Base-by-base conservation (phyloP, 345 rosid species). In the Acer negundo region DNA sequence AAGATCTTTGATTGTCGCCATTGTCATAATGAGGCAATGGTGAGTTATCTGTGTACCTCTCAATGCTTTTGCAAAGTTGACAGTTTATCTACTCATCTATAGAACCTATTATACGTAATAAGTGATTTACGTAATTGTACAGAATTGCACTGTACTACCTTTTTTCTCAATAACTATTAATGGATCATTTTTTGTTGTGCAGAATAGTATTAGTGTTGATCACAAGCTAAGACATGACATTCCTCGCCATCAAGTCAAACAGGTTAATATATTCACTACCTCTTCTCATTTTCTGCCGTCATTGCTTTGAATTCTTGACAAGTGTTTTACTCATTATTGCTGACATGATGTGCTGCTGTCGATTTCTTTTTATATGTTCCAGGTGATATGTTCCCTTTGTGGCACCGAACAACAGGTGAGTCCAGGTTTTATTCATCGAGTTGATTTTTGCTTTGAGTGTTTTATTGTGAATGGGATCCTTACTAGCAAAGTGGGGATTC, bases 351-450 rank as follows among this genome's bases (percentile, higher is more conserved):
- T n/a, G 40, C 26, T 28, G 15, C 59, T 13, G n/a, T 71, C 62
- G 58, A 7, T 44, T 26, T 69, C 62, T 15, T 46, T 65, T 20
- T 31, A 24, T 62, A 19, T 64, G 74, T 75, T 73, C 20, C 85
- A 89, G 93, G 90, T 92, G 81, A 85, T 90, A 46, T 94, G 97
- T 81, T 85, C 90, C 46, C 93, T 94, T 28, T 94, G 97, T 82
- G 91, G 90, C 79, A 93, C 95, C 20, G 95, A 90, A 79, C 98
- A 94, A 83, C 89, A 88, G 93, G 98, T 94, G 66, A 81, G 83
- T 81, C 7, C 46, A 76, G 66, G 26, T 38, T 40, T 70, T 44
- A 42, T 66, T 56, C 47, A 51, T 75, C 31, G 47, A n/a, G 56
- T n/a, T 69, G 58, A 26, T 77, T 16, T 16, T 72, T 72, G 26